Conservation (phyloP, 371 early-diverging fungal species). For the Coemansia sp. region DNA sequence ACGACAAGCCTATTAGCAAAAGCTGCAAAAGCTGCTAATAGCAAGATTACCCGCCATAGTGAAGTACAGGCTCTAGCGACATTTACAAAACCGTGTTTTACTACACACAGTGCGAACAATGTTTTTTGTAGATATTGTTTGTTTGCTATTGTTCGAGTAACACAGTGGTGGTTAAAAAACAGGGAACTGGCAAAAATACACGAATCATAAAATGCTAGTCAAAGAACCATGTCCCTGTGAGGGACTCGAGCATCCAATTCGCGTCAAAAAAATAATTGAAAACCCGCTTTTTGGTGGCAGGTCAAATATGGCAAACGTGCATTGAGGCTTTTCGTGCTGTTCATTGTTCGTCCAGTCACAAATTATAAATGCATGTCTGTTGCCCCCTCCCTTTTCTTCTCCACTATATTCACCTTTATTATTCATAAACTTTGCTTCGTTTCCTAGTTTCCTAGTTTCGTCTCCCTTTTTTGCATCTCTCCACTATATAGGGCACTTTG, state of each 20-base stretch:
- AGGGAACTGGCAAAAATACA: background rate
- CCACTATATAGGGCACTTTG: too few relatives aligned
- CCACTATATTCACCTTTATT: background rate
- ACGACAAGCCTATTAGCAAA: too few relatives aligned
- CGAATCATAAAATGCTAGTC: background rate
- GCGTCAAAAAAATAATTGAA: too few relatives aligned
- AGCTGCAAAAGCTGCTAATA: too few relatives aligned
- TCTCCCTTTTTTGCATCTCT: background rate
- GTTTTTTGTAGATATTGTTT: background rate
- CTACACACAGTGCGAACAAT: background rate
- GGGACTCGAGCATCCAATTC: background rate
- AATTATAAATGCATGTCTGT: background rate
- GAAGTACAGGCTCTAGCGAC: conserved; percentile 58
- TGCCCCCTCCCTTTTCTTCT: conserved; percentile 2
- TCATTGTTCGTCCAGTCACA: background rate
- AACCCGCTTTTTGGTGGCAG: too few relatives aligned
- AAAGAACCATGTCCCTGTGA: background rate
- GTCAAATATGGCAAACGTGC: too few relatives aligned
- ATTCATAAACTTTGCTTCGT: background rate
- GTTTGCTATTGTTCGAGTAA: background rate
- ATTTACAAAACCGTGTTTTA: background rate
- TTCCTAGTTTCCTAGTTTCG: background rate
- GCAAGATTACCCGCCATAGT: too few relatives aligned
- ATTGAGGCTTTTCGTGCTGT: background rate
- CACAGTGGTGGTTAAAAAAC: background rate